Percentiles rank a stretch among this genome's conserved stretches.
These are phyloP conservation scores for Brachypodium distachyon DNA, from an alignment of 202 grass and related monocot genomes.

Conservation along the genomic window DNA sequence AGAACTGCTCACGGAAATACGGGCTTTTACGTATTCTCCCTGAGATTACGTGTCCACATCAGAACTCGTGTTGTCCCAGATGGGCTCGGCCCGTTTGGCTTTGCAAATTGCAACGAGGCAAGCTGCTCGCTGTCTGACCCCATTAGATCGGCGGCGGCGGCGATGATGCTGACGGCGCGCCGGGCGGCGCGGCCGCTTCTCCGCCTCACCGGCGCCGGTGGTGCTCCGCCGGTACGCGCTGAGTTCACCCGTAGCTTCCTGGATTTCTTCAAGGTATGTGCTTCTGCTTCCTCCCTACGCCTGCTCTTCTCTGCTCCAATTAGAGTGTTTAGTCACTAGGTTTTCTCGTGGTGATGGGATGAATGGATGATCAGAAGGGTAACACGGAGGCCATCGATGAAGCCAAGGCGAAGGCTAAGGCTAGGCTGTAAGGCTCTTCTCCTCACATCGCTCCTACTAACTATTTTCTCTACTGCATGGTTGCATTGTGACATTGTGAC, in stretches of 20 bases:
- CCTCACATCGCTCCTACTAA: background rate
- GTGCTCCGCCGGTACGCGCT: background rate
- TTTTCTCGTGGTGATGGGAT: background rate
- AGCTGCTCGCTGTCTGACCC: too few species aligned
- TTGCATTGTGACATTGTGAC: background rate
- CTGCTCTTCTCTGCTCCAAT: background rate
- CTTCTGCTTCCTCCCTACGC: background rate
- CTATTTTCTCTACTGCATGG: background rate
- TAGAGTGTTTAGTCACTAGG: background rate
- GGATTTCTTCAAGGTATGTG: slow-evolving; percentile 39
- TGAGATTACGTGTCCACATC: accelerated
- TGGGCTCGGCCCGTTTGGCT: background rate
- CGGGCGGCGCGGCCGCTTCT: slow-evolving; percentile 9
- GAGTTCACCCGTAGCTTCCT: slow-evolving; percentile 42
- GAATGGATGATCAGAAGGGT: slow-evolving; percentile 8
- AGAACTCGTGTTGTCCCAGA: background rate
- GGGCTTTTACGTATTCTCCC: accelerated
- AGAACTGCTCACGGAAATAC: background rate
- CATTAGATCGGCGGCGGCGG: slow-evolving; percentile 21
- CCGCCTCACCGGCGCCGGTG: background rate
- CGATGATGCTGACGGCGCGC: slow-evolving; percentile 23
- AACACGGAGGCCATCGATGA: slow-evolving; percentile 45
- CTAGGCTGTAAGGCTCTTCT: slow-evolving; percentile 55
- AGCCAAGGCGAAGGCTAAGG: slow-evolving; percentile 34
- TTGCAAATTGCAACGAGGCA: too few species aligned